Evolutionary conservation across 768 basidiomycete species (phyloP).

Genomic region (Mycena venus): DNA sequence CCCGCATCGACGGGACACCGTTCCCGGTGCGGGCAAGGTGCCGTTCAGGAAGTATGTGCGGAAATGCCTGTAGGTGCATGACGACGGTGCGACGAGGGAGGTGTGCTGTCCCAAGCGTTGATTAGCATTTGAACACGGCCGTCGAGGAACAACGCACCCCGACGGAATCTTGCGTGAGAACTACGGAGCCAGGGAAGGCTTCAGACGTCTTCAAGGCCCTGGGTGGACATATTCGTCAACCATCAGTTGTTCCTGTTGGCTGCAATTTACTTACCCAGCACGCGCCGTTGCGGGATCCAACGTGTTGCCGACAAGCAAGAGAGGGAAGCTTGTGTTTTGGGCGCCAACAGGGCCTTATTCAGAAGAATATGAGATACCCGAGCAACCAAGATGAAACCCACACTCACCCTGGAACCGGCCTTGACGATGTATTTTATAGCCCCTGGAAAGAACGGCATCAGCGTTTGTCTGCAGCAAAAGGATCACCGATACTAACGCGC

Average conservation of each 20-base stretch:
- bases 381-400: neutral
- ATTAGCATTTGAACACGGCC: too few species aligned
- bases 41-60: conserved; percentile 7
- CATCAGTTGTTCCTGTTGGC: neutral
- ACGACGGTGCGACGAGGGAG: neutral
- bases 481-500: neutral
- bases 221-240: neutral
- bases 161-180: neutral
- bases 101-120: conserved; percentile 3
- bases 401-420: neutral
- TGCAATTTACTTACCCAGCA: neutral
- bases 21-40: neutral
- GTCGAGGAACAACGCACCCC: neutral
- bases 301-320: neutral
- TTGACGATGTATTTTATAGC: neutral
- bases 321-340: neutral
- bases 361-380: neutral
- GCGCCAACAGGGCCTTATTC: neutral
- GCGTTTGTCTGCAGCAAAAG: too few species aligned
- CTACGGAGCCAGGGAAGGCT: conserved; percentile 5
- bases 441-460: neutral
- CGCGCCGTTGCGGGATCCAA: neutral
- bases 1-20: neutral
- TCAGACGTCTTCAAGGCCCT: neutral
- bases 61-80: neutral